These are phyloP conservation scores for Podaxis rugospora DNA, from an alignment of 768 basidiomycete genomes.

Conservation along the genomic window DNA sequence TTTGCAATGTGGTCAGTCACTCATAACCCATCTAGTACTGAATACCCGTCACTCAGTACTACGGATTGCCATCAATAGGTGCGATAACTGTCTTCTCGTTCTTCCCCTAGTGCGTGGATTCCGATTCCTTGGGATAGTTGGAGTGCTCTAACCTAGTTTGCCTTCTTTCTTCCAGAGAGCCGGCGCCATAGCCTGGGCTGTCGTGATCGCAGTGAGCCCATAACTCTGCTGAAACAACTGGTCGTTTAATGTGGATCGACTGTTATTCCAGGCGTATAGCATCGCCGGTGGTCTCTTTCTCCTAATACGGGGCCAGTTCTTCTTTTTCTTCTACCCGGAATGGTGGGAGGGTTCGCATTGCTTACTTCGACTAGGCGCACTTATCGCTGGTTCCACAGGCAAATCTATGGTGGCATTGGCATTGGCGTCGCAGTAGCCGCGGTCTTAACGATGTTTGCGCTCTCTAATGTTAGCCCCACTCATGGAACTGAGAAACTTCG, in stretches of 20 bases:
- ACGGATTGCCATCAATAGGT: slow-evolving; percentile 38
- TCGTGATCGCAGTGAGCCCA: slow-evolving; percentile 52
- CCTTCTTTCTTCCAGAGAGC: slow-evolving; percentile 41
- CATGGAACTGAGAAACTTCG: slow-evolving; percentile 10
- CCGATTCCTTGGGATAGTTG: slow-evolving; percentile 12
- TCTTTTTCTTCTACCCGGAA: slow-evolving; percentile 65
- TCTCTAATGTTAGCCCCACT: slow-evolving; percentile 52
- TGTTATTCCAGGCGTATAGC: slow-evolving; percentile 51
- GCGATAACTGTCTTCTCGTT: slow-evolving; percentile 74
- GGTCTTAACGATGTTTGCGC: slow-evolving; percentile 50
- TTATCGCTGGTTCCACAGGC: slow-evolving; percentile 33
- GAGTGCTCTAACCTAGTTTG: slow-evolving; percentile 24
- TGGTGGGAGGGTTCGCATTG: slow-evolving; percentile 34
- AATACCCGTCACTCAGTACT: slow-evolving; percentile 7
- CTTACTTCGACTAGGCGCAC: background rate
- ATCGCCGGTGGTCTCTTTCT: slow-evolving; percentile 62
- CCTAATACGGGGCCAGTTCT: slow-evolving; percentile 53
- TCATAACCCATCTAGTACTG: slow-evolving; percentile 2
- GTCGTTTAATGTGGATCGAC: slow-evolving; percentile 9
- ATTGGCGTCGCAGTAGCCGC: slow-evolving; percentile 48
- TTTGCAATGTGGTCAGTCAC: slow-evolving; percentile 25
- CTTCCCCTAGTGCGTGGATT: slow-evolving; percentile 57
- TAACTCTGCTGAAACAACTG: slow-evolving; percentile 8
- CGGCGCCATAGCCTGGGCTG: slow-evolving; percentile 70
- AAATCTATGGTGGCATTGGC: slow-evolving; percentile 67